Evolutionary conservation across 2,329 filamentous ascomycete genomes (phyloP).

Genomic region (Diplodia intermedia): DNA sequence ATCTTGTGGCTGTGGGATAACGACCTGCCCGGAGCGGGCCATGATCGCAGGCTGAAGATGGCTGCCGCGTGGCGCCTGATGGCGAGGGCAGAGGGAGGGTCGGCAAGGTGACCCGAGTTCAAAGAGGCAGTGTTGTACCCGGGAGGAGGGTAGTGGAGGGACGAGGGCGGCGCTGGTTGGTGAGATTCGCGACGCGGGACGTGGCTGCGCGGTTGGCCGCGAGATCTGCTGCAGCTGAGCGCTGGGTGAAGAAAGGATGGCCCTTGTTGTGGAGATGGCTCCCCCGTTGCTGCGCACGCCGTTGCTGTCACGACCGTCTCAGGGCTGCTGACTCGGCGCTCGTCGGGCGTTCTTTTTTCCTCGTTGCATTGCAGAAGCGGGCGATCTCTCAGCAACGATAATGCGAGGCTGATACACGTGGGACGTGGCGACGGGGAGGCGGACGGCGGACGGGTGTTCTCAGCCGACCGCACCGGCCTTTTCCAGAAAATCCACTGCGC

Average conservation of each 20-base stretch:
- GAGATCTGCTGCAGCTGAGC: constrained; percentile 14
- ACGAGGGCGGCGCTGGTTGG: constrained; percentile 5
- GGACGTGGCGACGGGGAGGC: not conserved
- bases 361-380: not conserved
- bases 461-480: constrained; percentile 1
- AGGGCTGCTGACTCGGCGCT: constrained; percentile 5
- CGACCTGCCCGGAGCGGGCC: not conserved
- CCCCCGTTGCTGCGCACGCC: not conserved
- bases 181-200: constrained; percentile 18
- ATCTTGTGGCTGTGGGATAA: constrained; percentile 5
- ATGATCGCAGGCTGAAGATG: constrained; percentile 8
- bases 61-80: constrained; percentile 21
- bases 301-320: not conserved
- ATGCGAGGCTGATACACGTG: constrained; percentile 10
- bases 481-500: constrained; percentile 22
- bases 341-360: not conserved
- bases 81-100: not conserved
- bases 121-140: constrained; percentile 14
- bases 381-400: constrained; percentile 5
- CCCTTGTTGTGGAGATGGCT: not conserved
- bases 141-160: not conserved
- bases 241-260: constrained; percentile 2
- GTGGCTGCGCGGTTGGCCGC: not conserved
- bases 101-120: constrained; percentile 20
- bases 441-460: not conserved